Percentiles rank a stretch among this genome's conserved stretches.
These are phyloP conservation scores for Phytophthora chlamydospora DNA, from an alignment of 352 stramenopile genomes.

Conservation along the genomic window DNA sequence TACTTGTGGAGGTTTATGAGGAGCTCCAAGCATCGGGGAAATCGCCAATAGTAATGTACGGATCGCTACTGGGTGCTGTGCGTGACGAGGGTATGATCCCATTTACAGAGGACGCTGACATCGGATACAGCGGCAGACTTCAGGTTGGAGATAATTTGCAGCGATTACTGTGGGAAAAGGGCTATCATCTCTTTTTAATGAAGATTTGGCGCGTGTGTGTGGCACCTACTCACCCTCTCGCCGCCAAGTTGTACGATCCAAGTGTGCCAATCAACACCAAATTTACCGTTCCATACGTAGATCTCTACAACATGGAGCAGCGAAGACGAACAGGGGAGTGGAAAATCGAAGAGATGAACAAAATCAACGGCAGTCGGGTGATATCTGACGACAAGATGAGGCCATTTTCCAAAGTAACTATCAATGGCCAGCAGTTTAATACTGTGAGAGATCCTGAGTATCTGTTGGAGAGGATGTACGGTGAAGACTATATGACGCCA, in stretches of 20 bases:
- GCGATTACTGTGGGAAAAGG: slow-evolving; percentile 35
- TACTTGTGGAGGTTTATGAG: slow-evolving; percentile 56
- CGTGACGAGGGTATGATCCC: slow-evolving; percentile 48
- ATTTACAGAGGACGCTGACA: slow-evolving; percentile 58
- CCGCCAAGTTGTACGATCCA: slow-evolving; percentile 39
- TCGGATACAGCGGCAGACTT: slow-evolving; percentile 37
- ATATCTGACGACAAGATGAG: slow-evolving; percentile 29
- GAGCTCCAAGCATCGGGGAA: slow-evolving; percentile 36
- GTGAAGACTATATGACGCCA: slow-evolving; percentile 38
- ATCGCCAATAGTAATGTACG: slow-evolving; percentile 42
- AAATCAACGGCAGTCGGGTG: slow-evolving; percentile 11
- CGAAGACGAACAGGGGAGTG: slow-evolving; percentile 5
- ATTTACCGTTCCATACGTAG: slow-evolving; percentile 36
- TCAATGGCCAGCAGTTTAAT: slow-evolving; percentile 38
- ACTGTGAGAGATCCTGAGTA: slow-evolving; percentile 36
- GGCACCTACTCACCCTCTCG: slow-evolving; percentile 43
- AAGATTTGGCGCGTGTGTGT: slow-evolving; percentile 46
- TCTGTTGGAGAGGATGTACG: slow-evolving; percentile 42
- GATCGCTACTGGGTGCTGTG: slow-evolving; percentile 52
- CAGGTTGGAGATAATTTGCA: slow-evolving; percentile 14
- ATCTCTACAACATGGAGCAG: slow-evolving; percentile 38
- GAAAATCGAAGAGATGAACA: slow-evolving; percentile 36
- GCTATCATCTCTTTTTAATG: slow-evolving; percentile 50
- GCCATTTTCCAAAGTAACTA: slow-evolving; percentile 25
- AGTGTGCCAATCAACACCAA: slow-evolving; percentile 8